Evolutionary conservation across 1,284 basidiomycete genomes (phyloP).

Genomic region (Ceratobasidium sp.): DNA sequence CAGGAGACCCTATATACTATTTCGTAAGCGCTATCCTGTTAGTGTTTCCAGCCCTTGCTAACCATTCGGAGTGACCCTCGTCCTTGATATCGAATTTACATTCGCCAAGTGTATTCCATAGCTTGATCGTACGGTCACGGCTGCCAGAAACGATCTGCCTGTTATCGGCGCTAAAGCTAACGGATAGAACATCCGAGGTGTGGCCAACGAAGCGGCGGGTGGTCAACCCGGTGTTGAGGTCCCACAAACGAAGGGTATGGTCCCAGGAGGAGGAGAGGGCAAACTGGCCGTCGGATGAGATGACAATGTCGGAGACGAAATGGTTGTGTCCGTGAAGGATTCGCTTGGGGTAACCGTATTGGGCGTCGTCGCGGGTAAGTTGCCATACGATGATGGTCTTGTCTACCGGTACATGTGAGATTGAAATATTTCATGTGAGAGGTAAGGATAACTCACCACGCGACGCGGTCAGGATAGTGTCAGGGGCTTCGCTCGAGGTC

Average conservation of each 20-base stretch:
- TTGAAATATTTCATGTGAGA: slow-evolving; percentile 51
- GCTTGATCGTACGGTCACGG: slow-evolving; percentile 97
- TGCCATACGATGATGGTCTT: slow-evolving; percentile 99
- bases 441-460: slow-evolving; percentile 80
- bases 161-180: slow-evolving; percentile 98
- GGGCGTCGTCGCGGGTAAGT: slow-evolving; percentile 92
- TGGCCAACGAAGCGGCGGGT: slow-evolving; percentile 99
- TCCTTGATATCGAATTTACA: slow-evolving; percentile 99
- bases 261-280: slow-evolving; percentile 99
- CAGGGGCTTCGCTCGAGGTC: slow-evolving; percentile 95
- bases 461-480: slow-evolving; percentile 97
- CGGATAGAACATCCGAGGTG: slow-evolving; percentile 97
- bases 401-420: slow-evolving; percentile 70
- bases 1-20: slow-evolving; percentile 87
- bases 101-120: slow-evolving; percentile 99
- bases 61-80: slow-evolving; percentile 97
- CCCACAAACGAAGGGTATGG: slow-evolving; percentile 99
- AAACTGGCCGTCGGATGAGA: slow-evolving; percentile 99
- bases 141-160: slow-evolving; percentile 99
- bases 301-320: slow-evolving; percentile 99
- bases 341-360: slow-evolving; percentile 95
- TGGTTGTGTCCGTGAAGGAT: slow-evolving; percentile 99
- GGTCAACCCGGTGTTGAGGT: slow-evolving; percentile 94
- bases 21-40: not conserved
- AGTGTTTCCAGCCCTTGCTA: slow-evolving; percentile 52